phyloP scores from a whole-genome alignment of 345 rosid species.

The Salix viminalis region DNA sequence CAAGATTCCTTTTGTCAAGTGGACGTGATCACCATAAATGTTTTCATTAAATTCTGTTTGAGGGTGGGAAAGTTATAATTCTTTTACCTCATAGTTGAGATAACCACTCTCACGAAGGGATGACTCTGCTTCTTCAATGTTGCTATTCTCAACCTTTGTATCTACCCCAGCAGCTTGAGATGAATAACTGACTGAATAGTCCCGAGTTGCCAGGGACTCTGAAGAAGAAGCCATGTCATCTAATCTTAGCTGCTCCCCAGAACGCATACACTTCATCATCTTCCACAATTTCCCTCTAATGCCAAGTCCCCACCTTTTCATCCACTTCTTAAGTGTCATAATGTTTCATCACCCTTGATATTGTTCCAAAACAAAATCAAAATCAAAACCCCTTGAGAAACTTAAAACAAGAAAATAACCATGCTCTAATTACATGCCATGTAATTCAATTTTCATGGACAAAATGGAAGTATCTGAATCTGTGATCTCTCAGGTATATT shows the following conservation, averaged over 20 bases:
- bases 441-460: neutral
- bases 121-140: slow-evolving; percentile 78
- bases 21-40: neutral
- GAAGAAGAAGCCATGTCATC: slow-evolving; percentile 55
- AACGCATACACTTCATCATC: slow-evolving; percentile 75
- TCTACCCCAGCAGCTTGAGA: slow-evolving; percentile 60
- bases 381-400: slow-evolving; percentile 11
- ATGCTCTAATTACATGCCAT: neutral
- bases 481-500: neutral
- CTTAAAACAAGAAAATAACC: slow-evolving; percentile 1
- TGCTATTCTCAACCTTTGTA: slow-evolving; percentile 55
- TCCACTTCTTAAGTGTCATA: slow-evolving; percentile 49
- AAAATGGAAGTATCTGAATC: neutral
- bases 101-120: slow-evolving; percentile 78
- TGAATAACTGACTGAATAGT: slow-evolving; percentile 64
- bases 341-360: slow-evolving; percentile 31
- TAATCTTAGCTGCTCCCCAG: slow-evolving; percentile 43
- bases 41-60: neutral
- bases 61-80: neutral
- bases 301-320: slow-evolving; percentile 28
- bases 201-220: slow-evolving; percentile 74
- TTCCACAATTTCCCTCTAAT: slow-evolving; percentile 37
- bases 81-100: slow-evolving; percentile 62
- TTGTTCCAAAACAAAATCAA: slow-evolving; percentile 22
- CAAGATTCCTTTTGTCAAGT: neutral